phyloP scores from a whole-genome alignment of 1,284 basidiomycete genomes.

The Inonotus obliquus region DNA sequence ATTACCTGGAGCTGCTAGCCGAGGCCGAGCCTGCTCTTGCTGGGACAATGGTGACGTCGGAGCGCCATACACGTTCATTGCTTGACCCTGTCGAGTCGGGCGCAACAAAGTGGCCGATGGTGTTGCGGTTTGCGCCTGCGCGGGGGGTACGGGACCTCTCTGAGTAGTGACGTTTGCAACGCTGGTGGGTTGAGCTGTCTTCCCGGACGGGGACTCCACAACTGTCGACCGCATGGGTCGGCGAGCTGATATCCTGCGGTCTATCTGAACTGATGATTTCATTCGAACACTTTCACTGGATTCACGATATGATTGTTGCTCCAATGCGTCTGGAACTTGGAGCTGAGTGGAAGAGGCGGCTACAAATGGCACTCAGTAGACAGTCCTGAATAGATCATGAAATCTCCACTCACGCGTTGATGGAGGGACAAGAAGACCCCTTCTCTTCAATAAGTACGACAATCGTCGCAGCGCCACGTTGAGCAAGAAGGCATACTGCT shows the following conservation, averaged over 20 bases:
- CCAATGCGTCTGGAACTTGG: slow-evolving; percentile 31
- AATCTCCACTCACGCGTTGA: slow-evolving; percentile 48
- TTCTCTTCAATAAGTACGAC: slow-evolving; percentile 87
- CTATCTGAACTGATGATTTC: slow-evolving; percentile 86
- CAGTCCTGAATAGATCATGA: slow-evolving; percentile 17
- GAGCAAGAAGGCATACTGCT: slow-evolving; percentile 96
- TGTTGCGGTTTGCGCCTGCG: slow-evolving; percentile 30
- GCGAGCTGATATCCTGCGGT: slow-evolving; percentile 90
- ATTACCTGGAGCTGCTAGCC: slow-evolving; percentile 35
- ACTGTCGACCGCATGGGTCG: slow-evolving; percentile 93
- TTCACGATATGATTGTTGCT: slow-evolving; percentile 75
- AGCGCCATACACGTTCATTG: slow-evolving; percentile 13
- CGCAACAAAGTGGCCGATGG: slow-evolving; percentile 28
- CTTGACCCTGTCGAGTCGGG: slow-evolving; percentile 18
- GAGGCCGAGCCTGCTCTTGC: slow-evolving; percentile 33
- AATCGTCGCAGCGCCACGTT: slow-evolving; percentile 93
- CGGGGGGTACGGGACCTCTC: slow-evolving; percentile 32
- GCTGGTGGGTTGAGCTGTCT: slow-evolving; percentile 68
- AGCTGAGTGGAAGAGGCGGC: slow-evolving; percentile 31
- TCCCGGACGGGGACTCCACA: slow-evolving; percentile 92
- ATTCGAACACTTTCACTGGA: slow-evolving; percentile 90
- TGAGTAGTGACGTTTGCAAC: slow-evolving; percentile 35
- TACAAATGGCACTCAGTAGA: slow-evolving; percentile 25
- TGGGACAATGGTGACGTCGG: slow-evolving; percentile 18
- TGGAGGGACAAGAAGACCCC: slow-evolving; percentile 82